A percentile compares a stretch with the other conserved stretches of the same genome.
Conservation (phyloP, 2,329 filamentous ascomycete genomes). For the Fusarium sp. region DNA sequence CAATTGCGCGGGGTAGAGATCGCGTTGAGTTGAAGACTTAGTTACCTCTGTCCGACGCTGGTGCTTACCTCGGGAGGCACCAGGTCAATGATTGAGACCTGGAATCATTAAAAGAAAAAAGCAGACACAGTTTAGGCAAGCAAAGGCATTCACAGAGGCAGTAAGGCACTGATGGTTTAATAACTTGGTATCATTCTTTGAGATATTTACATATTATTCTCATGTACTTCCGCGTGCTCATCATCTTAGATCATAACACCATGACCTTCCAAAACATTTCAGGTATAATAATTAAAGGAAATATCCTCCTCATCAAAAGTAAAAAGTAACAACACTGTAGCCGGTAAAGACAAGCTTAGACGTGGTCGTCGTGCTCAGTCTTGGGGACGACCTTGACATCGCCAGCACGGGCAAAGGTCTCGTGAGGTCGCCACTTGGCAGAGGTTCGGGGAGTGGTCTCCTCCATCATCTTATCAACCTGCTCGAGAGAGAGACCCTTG, state of each 20-base stretch:
- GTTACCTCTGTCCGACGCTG: background rate
- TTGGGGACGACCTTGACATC: constrained; percentile 45
- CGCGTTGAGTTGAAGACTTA: background rate
- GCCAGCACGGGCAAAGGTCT: constrained; percentile 69
- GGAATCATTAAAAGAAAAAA: background rate
- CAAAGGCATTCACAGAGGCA: background rate
- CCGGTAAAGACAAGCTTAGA: constrained; percentile 39
- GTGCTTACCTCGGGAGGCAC: background rate
- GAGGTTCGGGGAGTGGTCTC: constrained; percentile 83
- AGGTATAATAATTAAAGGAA: constrained; percentile 26
- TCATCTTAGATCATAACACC: background rate
- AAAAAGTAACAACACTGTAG: background rate
- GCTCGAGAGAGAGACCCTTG: constrained; percentile 81
- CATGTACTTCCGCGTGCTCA: constrained; percentile 24
- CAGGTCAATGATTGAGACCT: background rate
- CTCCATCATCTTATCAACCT: constrained; percentile 90
- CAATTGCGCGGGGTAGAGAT: background rate
- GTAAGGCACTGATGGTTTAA: background rate
- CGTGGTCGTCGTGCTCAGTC: constrained; percentile 47
- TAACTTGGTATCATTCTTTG: constrained; percentile 28
- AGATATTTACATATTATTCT: constrained; percentile 41
- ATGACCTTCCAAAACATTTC: constrained; percentile 3
- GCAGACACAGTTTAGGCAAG: background rate
- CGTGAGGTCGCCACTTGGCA: constrained; percentile 77
- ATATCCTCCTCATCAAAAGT: constrained; percentile 3